phyloP scores from a whole-genome alignment of 257 asterid species.

The Gynochthodes officinalis region DNA sequence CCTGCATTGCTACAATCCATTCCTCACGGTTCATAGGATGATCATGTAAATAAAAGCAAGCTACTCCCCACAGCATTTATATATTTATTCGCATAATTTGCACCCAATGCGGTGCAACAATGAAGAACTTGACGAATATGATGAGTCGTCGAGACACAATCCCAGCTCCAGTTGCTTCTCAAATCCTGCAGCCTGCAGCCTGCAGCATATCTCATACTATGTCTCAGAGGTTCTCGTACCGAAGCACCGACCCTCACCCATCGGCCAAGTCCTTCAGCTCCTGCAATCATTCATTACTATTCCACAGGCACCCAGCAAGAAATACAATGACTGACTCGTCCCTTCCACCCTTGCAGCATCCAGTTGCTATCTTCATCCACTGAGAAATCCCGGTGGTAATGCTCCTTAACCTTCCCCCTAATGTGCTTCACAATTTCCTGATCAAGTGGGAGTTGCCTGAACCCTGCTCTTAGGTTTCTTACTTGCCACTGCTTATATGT shows the following conservation, averaged over 20 bases:
- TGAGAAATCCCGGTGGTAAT: constrained; percentile 22
- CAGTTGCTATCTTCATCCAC: constrained; percentile 22
- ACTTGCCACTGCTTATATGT: constrained; percentile 42
- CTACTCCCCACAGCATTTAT: background rate
- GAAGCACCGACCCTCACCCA: background rate
- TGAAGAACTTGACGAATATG: background rate
- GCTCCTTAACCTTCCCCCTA: background rate
- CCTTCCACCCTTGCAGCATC: constrained; percentile 32
- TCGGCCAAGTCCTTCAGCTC: too few relatives aligned
- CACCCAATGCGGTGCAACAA: background rate
- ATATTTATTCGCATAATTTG: background rate
- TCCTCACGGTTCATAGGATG: background rate
- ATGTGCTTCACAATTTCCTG: constrained; percentile 27
- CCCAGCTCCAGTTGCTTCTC: background rate
- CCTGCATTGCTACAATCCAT: background rate
- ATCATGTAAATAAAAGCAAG: too few relatives aligned
- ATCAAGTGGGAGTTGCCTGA: constrained; percentile 35
- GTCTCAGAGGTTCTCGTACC: background rate
- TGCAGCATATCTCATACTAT: too few relatives aligned
- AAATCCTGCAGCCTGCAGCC: background rate
- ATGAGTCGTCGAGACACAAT: too few relatives aligned
- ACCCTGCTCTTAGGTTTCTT: constrained; percentile 36
- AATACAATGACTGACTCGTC: constrained; percentile 10
- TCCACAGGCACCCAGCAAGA: constrained; percentile 29
- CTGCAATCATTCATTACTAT: background rate